phyloP scores from a whole-genome alignment of 192 early-diverging fungal genomes.

The Phlyctochytrium bullatum region DNA sequence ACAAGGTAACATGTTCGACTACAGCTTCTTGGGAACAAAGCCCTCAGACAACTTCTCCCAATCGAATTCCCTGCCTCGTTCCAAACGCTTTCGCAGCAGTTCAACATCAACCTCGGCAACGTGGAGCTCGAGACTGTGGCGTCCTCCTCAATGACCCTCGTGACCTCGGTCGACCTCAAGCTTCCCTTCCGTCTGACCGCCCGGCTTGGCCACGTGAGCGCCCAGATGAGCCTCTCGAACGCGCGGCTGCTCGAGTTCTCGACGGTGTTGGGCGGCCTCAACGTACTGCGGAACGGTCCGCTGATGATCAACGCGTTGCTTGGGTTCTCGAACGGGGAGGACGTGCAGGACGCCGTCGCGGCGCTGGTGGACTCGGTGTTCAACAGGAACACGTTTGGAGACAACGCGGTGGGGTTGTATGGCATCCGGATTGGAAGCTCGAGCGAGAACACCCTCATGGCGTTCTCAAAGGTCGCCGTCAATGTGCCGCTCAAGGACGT shows the following conservation, averaged over 20 bases:
- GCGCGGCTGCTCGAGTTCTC: background rate
- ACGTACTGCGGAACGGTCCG: background rate
- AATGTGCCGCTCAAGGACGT: background rate
- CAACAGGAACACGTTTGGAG: background rate
- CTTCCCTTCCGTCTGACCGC: background rate
- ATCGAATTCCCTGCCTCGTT: background rate
- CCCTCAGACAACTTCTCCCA: background rate
- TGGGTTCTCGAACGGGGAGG: background rate
- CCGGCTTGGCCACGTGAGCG: background rate
- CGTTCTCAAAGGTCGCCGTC: background rate
- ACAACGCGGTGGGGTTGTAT: background rate
- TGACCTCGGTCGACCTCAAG: background rate
- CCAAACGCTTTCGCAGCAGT: background rate
- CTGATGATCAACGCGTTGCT: background rate
- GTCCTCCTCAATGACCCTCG: background rate
- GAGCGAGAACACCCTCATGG: background rate
- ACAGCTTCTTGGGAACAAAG: background rate
- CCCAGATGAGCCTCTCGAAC: background rate
- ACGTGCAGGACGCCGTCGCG: background rate
- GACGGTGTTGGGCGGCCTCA: background rate
- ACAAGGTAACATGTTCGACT: background rate
- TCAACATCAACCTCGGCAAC: background rate
- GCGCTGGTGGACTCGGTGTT: background rate
- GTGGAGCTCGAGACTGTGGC: background rate
- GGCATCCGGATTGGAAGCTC: background rate